Conservation (phyloP, 495 filamentous ascomycete species). For the Penicillium fimorum region DNA sequence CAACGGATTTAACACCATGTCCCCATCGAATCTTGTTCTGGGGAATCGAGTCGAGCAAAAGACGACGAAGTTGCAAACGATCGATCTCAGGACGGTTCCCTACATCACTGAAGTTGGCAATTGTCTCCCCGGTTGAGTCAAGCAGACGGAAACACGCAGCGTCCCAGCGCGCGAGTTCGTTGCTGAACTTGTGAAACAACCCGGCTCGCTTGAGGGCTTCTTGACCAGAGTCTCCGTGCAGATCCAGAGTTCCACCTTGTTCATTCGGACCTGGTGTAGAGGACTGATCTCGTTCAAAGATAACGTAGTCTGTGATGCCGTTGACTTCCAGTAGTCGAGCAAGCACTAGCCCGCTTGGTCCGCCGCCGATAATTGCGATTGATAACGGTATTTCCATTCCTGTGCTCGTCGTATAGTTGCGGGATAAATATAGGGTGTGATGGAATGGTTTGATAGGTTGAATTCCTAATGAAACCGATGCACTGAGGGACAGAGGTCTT, state of each 20-base stretch:
- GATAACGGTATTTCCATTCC: slow-evolving; percentile 12
- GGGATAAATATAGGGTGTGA: background rate
- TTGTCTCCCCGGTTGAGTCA: slow-evolving; percentile 4
- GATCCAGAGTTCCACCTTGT: slow-evolving; percentile 54
- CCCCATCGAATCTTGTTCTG: slow-evolving; percentile 42
- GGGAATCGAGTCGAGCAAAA: slow-evolving; percentile 46
- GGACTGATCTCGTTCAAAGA: slow-evolving; percentile 50
- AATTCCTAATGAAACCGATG: too few relatives aligned
- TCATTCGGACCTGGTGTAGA: slow-evolving; percentile 13
- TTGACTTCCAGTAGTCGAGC: slow-evolving; percentile 49
- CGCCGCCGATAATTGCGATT: slow-evolving; percentile 57
- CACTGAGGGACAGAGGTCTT: too few relatives aligned
- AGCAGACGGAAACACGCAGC: slow-evolving; percentile 35
- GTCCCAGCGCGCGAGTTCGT: slow-evolving; percentile 36
- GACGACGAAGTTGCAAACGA: slow-evolving; percentile 36
- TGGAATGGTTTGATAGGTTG: too few relatives aligned
- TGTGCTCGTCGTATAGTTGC: background rate
- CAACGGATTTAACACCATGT: slow-evolving; percentile 8
- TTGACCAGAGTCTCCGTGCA: slow-evolving; percentile 48
- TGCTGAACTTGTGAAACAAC: slow-evolving; percentile 45
- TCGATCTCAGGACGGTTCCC: slow-evolving; percentile 37
- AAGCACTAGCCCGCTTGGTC: slow-evolving; percentile 53
- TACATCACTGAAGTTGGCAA: slow-evolving; percentile 11
- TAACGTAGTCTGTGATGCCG: slow-evolving; percentile 36
- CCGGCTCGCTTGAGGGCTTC: slow-evolving; percentile 49